Conservation (phyloP, 2,329 filamentous ascomycete genomes). For the Ascochyta koolunga region DNA sequence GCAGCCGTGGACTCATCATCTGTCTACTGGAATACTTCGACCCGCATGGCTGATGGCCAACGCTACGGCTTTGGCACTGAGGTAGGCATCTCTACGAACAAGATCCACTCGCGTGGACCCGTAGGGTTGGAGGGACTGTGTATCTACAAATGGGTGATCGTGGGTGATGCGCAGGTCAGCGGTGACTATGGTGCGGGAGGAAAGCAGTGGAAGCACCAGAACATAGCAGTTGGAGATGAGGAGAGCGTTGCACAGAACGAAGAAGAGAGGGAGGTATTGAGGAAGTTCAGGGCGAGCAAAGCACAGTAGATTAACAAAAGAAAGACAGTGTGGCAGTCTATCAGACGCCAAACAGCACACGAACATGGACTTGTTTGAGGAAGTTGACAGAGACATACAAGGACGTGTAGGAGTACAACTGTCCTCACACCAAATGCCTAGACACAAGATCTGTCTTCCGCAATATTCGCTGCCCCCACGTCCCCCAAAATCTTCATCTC, state of each 20-base stretch:
- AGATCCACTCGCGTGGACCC: conserved; percentile 92
- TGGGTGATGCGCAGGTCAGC: conserved; percentile 82
- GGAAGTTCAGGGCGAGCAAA: conserved; percentile 37
- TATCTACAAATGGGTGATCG: conserved; percentile 95
- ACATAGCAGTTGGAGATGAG: conserved; percentile 46
- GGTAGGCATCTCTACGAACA: conserved; percentile 98
- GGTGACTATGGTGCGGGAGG: conserved; percentile 69
- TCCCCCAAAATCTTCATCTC: too few species aligned
- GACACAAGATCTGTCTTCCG: neutral
- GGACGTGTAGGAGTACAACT: neutral
- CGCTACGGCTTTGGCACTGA: conserved; percentile 97
- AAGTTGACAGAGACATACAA: neutral
- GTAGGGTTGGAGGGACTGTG: conserved; percentile 93
- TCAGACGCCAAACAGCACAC: neutral
- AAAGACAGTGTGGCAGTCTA: neutral
- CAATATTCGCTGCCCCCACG: too few species aligned
- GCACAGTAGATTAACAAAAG: neutral
- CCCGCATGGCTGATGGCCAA: conserved; percentile 94
- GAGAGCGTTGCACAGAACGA: conserved; percentile 40
- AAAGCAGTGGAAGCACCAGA: conserved; percentile 63
- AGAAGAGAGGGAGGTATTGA: conserved; percentile 43
- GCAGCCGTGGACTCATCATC: conserved; percentile 84
- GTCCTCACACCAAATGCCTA: neutral
- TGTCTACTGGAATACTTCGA: conserved; percentile 97
- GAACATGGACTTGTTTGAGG: neutral